Conservation (phyloP, 1,284 basidiomycete species). For the Coniophora puteana region DNA sequence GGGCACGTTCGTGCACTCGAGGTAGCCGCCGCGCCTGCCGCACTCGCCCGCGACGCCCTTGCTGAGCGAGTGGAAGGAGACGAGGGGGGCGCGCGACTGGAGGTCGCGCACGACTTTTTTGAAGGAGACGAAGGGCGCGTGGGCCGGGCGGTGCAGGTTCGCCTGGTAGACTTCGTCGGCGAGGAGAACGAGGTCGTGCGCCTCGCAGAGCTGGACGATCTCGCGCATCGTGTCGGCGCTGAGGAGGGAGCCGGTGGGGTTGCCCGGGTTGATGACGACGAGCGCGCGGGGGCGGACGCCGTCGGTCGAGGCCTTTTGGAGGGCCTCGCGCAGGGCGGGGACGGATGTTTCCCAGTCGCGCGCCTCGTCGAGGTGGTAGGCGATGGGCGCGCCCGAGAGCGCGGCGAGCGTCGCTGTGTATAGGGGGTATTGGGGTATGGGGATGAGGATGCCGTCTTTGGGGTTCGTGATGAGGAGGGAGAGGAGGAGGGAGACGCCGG, state of each 20-base stretch:
- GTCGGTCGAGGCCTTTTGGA: slow-evolving; percentile 65
- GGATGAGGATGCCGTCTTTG: slow-evolving; percentile 82
- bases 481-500: slow-evolving; percentile 88
- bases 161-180: slow-evolving; percentile 96
- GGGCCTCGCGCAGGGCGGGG: slow-evolving; percentile 61
- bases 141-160: slow-evolving; percentile 74
- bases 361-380: slow-evolving; percentile 87
- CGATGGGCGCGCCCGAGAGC: slow-evolving; percentile 76
- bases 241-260: slow-evolving; percentile 88
- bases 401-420: slow-evolving; percentile 95
- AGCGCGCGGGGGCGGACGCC: slow-evolving; percentile 75
- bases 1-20: slow-evolving; percentile 82
- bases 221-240: slow-evolving; percentile 66
- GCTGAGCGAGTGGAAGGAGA: slow-evolving; percentile 94
- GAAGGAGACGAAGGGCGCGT: slow-evolving; percentile 86
- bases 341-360: slow-evolving; percentile 86
- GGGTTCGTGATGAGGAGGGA: slow-evolving; percentile 70
- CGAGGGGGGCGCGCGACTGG: slow-evolving; percentile 68
- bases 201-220: slow-evolving; percentile 80
- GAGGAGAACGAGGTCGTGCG: slow-evolving; percentile 82
- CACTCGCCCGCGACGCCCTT: slow-evolving; percentile 95
- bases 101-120: slow-evolving; percentile 77
- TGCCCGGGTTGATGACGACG: slow-evolving; percentile 95
- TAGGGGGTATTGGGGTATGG: slow-evolving; percentile 97
- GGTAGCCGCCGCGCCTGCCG: slow-evolving; percentile 91